phyloP scores from a whole-genome alignment of 306 rosid genomes.

The Mimosa pudica region DNA sequence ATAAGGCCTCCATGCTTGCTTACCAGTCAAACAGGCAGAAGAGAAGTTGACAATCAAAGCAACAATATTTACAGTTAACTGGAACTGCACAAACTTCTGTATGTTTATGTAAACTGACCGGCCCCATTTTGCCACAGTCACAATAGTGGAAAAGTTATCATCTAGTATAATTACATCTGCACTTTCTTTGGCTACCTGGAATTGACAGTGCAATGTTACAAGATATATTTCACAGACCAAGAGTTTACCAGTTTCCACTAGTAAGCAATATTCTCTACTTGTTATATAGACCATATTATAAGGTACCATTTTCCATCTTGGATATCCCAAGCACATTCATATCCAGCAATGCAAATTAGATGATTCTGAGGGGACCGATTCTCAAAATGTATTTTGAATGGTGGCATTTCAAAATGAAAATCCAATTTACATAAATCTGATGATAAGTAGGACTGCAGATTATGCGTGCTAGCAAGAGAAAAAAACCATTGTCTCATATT shows the following conservation, averaged over 20 bases:
- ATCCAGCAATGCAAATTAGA: no score
- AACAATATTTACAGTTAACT: conserved; percentile 92
- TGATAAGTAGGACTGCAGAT: conserved; percentile 18
- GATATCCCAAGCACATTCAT: no score
- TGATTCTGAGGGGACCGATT: conserved; percentile 12
- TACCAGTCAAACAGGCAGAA: conserved; percentile 95
- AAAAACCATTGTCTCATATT: background rate
- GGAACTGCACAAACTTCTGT: conserved; percentile 98
- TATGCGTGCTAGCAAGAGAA: background rate
- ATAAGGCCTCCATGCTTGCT: conserved; percentile 34
- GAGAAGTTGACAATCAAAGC: conserved; percentile 95
- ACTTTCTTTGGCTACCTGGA: conserved; percentile 98
- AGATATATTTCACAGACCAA: conserved; percentile 29
- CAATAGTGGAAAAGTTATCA: conserved; percentile 94
- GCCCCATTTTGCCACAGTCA: conserved; percentile 97
- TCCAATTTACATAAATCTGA: background rate
- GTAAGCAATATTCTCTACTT: conserved; percentile 15
- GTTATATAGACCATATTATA: no score
- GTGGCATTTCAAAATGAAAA: conserved; percentile 27
- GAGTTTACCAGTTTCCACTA: conserved; percentile 5
- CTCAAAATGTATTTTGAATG: conserved; percentile 15
- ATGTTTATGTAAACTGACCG: conserved; percentile 96
- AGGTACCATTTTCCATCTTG: no score
- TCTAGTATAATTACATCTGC: conserved; percentile 96
- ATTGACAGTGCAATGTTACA: conserved; percentile 32